Conservation (phyloP, 176 grass and related monocot species). For the Elymus sibiricus region DNA sequence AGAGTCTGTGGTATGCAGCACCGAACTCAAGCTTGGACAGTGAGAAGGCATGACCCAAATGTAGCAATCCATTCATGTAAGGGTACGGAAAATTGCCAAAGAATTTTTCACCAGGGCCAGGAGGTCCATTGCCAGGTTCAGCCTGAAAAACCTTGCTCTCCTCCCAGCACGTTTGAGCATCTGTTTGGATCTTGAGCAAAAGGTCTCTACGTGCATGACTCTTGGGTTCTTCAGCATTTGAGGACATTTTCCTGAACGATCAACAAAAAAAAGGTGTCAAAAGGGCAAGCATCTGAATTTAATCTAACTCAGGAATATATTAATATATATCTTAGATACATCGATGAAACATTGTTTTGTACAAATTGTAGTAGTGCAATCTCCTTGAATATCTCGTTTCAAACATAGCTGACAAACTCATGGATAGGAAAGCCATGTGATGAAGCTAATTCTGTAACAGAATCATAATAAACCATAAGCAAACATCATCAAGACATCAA, state of each 20-base stretch:
- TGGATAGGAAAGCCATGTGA: neutral
- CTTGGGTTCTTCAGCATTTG: conserved; percentile 38
- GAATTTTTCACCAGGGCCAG: conserved; percentile 58
- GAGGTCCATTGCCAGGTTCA: conserved; percentile 34
- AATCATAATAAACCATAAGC: neutral
- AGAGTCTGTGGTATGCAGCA: conserved; percentile 60
- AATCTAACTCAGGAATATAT: neutral
- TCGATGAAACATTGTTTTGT: neutral
- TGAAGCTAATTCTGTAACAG: neutral
- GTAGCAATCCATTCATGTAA: conserved; percentile 84
- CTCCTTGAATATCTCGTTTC: neutral
- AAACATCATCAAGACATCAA: neutral
- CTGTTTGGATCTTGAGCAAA: conserved; percentile 45
- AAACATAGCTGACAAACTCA: neutral
- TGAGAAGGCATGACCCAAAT: conserved; percentile 71
- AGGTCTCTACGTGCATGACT: conserved; percentile 57
- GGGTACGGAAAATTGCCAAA: conserved; percentile 83
- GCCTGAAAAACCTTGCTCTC: conserved; percentile 56
- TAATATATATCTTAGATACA: neutral
- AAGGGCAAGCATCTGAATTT: neutral
- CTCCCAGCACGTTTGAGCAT: conserved; percentile 48
- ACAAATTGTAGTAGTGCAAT: neutral
- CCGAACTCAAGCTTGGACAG: conserved; percentile 81
- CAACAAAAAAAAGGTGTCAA: conserved; percentile 21
- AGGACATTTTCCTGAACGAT: conserved; percentile 39